Conservation (phyloP, 306 rosid genomes). For the Oxytropis ochrocephala region DNA sequence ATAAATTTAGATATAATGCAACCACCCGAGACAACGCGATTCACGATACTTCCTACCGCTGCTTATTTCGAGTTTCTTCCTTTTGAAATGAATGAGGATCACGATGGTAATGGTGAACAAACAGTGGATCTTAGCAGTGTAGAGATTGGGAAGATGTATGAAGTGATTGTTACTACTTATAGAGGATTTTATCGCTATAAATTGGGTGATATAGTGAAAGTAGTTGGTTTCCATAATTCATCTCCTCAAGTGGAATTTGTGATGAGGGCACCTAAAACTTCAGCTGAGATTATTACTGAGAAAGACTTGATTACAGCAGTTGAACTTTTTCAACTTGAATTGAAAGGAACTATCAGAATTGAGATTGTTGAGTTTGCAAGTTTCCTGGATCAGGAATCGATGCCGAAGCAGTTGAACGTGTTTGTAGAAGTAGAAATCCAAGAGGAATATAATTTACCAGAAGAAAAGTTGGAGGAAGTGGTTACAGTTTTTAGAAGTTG, state of each 20-base stretch:
- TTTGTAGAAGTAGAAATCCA: constrained; percentile 48
- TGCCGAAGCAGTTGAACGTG: constrained; percentile 40
- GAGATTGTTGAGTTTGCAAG: constrained; percentile 52
- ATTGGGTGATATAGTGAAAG: constrained; percentile 58
- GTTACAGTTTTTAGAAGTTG: constrained; percentile 23
- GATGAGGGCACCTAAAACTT: constrained; percentile 55
- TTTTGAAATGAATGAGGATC: constrained; percentile 33
- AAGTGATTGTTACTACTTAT: constrained; percentile 53
- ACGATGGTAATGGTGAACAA: constrained; percentile 22
- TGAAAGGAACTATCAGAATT: constrained; percentile 23
- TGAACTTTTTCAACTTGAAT: constrained; percentile 31
- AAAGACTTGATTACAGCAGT: constrained; percentile 45
- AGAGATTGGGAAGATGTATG: constrained; percentile 66
- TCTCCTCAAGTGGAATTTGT: constrained; percentile 52
- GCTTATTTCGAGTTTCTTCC: constrained; percentile 81
- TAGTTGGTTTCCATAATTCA: constrained; percentile 49
- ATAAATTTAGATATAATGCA: constrained; percentile 48
- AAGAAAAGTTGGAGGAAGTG: constrained; percentile 30
- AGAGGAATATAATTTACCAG: constrained; percentile 24
- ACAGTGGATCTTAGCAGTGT: constrained; percentile 40
- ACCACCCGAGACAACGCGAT: constrained; percentile 49
- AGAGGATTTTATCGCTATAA: constrained; percentile 58
- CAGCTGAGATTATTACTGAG: constrained; percentile 47
- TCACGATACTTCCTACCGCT: constrained; percentile 49
- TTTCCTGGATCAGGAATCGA: constrained; percentile 35